Conservation (phyloP, 176 grass and related monocot species). For the Phoenix dactylifera region DNA sequence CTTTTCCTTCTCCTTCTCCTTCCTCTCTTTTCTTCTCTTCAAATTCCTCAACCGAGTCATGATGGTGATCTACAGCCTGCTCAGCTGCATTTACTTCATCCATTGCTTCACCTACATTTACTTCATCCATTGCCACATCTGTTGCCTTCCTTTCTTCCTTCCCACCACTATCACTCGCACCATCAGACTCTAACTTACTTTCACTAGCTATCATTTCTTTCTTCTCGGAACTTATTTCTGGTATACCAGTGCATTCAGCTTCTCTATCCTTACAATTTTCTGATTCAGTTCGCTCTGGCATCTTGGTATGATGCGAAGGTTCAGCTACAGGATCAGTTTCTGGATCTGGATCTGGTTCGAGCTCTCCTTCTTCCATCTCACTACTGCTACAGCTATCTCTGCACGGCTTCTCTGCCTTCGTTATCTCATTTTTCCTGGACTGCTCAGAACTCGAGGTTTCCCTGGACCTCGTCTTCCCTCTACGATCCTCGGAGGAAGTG, state of each 20-base stretch:
- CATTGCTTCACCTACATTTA: neutral
- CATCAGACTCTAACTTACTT: constrained; percentile 10
- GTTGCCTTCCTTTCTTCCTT: constrained; percentile 6
- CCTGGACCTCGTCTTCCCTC: constrained; percentile 7
- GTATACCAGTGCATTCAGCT: neutral
- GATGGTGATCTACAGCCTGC: too few species aligned
- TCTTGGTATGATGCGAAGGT: constrained; percentile 14
- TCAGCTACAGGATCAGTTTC: constrained; percentile 13
- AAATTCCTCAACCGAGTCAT: neutral
- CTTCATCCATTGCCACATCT: neutral
- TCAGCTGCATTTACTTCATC: neutral
- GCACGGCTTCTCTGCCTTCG: constrained; percentile 28
- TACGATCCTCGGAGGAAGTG: constrained; percentile 1
- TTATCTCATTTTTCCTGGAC: constrained; percentile 26
- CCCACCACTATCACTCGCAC: neutral
- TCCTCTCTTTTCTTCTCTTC: constrained; percentile 3
- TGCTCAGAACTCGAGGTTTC: constrained; percentile 24
- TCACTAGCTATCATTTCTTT: constrained; percentile 7
- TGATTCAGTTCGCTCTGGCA: constrained; percentile 14
- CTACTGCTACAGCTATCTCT: constrained; percentile 24
- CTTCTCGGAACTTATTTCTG: constrained; percentile 14
- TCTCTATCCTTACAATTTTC: constrained; percentile 22
- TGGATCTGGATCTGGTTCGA: constrained; percentile 45
- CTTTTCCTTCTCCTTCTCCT: constrained; percentile 3
- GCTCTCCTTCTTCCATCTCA: constrained; percentile 95